Conservation (phyloP, 208 protist genomes). For the Leptomonas pyrrhocoris region DNA sequence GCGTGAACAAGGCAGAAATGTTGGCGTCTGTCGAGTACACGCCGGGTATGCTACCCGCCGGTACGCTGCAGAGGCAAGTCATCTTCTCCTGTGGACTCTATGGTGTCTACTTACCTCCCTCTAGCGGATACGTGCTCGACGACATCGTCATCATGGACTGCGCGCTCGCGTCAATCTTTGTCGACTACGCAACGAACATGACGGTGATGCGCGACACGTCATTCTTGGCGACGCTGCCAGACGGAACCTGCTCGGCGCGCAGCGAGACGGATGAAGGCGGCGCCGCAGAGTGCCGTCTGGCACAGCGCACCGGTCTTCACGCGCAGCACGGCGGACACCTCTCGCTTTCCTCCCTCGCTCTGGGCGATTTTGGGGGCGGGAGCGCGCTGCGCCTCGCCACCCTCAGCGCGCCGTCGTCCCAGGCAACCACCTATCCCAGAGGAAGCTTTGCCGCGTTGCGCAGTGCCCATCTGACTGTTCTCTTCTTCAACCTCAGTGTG, state of each 20-base stretch:
- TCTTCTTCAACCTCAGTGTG: slow-evolving; percentile 13
- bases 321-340: slow-evolving; percentile 30
- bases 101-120: slow-evolving; percentile 44
- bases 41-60: slow-evolving; percentile 2
- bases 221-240: slow-evolving; percentile 3
- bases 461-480: slow-evolving; percentile 13
- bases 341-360: slow-evolving; percentile 3
- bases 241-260: slow-evolving; percentile 4
- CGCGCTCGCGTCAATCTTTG: slow-evolving; percentile 18
- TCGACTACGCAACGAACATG: slow-evolving; percentile 35
- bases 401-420: slow-evolving; percentile 17
- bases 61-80: slow-evolving; percentile 21
- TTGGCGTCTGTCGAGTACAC: neutral
- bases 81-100: slow-evolving; percentile 38
- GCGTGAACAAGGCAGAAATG: slow-evolving; percentile 4
- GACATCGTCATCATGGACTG: slow-evolving; percentile 32
- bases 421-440: slow-evolving; percentile 16
- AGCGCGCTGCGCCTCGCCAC: slow-evolving; percentile 22
- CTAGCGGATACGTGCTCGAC: slow-evolving; percentile 33
- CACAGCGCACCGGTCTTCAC: neutral
- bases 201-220: slow-evolving; percentile 8
- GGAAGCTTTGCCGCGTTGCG: slow-evolving; percentile 18
- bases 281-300: no score
- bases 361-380: slow-evolving; percentile 16
- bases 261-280: neutral